Conservation (phyloP, 345 rosid species). For the Euphorbia peplus region DNA sequence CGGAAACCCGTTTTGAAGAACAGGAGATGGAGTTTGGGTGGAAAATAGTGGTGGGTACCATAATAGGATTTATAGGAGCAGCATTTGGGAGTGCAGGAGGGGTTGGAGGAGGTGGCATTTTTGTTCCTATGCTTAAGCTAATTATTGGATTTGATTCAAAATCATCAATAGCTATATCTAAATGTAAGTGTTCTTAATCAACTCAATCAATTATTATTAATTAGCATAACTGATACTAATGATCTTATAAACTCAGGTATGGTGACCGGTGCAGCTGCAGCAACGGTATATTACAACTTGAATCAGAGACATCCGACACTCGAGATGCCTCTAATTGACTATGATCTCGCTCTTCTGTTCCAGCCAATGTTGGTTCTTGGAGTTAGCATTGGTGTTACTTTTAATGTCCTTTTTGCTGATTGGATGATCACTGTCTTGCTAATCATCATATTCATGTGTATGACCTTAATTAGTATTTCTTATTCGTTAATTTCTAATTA, state of each 20-base stretch:
- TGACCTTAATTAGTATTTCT: no score
- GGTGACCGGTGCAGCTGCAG: conserved; percentile 44
- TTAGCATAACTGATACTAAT: background rate
- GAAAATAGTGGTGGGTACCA: conserved; percentile 36
- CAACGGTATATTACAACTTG: conserved; percentile 42
- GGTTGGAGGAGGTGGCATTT: conserved; percentile 55
- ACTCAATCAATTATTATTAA: background rate
- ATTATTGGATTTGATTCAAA: conserved; percentile 49
- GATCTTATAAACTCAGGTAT: conserved; percentile 26
- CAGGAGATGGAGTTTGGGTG: conserved; percentile 41
- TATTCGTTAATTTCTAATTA: background rate
- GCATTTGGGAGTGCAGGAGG: conserved; percentile 58
- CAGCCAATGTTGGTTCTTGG: conserved; percentile 53
- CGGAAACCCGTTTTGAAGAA: background rate
- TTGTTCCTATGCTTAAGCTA: conserved; percentile 48
- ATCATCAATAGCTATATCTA: conserved; percentile 47
- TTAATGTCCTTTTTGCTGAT: conserved; percentile 45
- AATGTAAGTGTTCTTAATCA: conserved; percentile 29
- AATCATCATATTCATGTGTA: conserved; percentile 40
- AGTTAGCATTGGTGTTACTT: conserved; percentile 44
- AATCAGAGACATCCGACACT: conserved; percentile 47
- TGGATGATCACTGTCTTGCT: conserved; percentile 53
- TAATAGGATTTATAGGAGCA: conserved; percentile 48
- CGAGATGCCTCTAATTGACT: conserved; percentile 44
- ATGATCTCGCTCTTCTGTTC: conserved; percentile 48